Base-by-base conservation (phyloP, 495 filamentous ascomycete genomes). In the Staphylotrichum tortipilum region DNA sequence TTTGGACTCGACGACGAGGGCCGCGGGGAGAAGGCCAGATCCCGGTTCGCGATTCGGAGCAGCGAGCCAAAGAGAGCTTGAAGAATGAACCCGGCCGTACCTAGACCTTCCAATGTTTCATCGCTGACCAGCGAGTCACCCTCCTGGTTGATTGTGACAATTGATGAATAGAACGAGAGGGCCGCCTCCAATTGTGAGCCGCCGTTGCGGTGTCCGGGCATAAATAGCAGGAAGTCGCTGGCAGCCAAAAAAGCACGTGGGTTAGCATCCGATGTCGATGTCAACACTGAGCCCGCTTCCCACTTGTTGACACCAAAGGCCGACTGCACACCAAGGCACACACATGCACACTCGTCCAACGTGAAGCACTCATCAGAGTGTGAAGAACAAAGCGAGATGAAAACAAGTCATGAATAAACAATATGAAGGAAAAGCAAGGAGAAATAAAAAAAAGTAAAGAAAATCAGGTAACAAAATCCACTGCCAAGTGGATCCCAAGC, bases 221-320 rank as follows among this genome's bases (percentile, higher is more conserved):
- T 83, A 68, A 98, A 98, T 41, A 98, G 82, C 7, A 98, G 78
- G 67, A 97, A 97, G 67, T 97, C 84, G 54, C 92, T 95, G 45
- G 33, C n/a, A n/a, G n/a, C n/a, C n/a, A n/a, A 28, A 28, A 28
- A 47, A 47, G 15, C 10, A 19, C 9, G 17, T 41, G 23, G 50
- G 38, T 54, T 36, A 55, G 52, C 30, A 40, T 38, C 22, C 7
- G 19, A 23, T 35, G n/a, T 18, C 23, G 15, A 33, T 18, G 11
- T 41, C 3, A 4, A 14, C 40, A n/a, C n/a, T n/a, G n/a, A n/a
- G n/a, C n/a, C n/a, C n/a, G n/a, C n/a, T n/a, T n/a, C n/a, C n/a
- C n/a, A n/a, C n/a, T n/a, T n/a, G n/a, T n/a, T n/a, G n/a, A n/a
- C n/a, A n/a, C n/a, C n/a, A n/a, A n/a, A n/a, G n/a, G n/a, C n/a